Evolutionary conservation across 331 rosid species (phyloP), one percentile per base, ranked within the genome.

Genomic region (Acacia pycnantha): DNA sequence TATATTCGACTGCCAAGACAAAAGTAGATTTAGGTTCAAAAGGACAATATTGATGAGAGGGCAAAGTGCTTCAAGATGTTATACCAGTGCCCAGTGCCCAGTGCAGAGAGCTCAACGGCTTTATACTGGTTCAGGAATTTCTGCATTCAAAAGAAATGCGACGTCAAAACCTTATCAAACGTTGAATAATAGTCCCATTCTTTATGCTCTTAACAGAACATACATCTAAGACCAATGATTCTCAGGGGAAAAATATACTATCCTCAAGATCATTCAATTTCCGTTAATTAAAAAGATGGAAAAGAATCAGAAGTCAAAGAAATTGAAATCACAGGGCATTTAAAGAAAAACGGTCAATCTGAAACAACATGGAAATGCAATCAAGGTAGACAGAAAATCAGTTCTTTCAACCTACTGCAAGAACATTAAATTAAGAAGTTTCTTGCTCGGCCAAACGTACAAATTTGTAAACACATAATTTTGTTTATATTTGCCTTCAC

Each of bases 61-160:
- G 71, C 11, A n/a, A n/a, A n/a, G n/a, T n/a, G n/a, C n/a, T n/a
- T 18, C 19, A 59, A 82, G 67, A 80, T 56, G n/a, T 2, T 72
- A 59, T 88, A 91, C 96, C 93, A 84, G 69, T 80, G 61, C 93
- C 96, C 93, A 84, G 69, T 80, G 61, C 93, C 90, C 46, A 90
- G 41, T 24, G 88, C 94, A 79, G 86, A 85, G 71, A 91, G 93
- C 77, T 90, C 87, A 54, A 91, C 89, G 24, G 76, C 87, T 54
- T 84, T 77, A 81, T 59, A 86, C 85, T 73, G 82, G 74, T 80
- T 86, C 11, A 91, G 81, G 78, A 74, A 83, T 82, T 82, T 91
- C 95, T 91, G 92, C 88, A 87, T 81, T 11, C 54, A 73, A 80
- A 21, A 46, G 65, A 81, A 70, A 79, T 2, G 15, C 22, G 21